phyloP scores from a whole-genome alignment of 306 rosid species.

The apple (Malus domestica) region DNA sequence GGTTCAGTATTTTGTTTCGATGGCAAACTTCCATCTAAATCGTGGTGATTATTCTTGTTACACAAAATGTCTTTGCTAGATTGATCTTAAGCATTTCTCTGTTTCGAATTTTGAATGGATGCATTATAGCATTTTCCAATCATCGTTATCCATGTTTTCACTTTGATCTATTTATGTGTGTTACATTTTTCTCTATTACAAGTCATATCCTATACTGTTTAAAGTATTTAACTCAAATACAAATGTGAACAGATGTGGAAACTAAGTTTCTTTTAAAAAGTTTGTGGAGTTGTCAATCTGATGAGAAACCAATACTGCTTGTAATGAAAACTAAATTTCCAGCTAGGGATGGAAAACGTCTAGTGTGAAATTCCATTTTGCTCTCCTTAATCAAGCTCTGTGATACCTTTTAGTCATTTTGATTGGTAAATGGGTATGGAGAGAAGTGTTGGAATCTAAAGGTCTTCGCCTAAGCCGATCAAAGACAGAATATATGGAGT shows the following conservation, averaged over 20 bases:
- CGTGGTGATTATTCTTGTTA: not conserved
- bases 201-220: not conserved
- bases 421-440: too few species aligned
- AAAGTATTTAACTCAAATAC: not conserved
- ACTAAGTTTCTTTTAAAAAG: not conserved
- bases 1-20: not conserved
- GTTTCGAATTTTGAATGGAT: not conserved
- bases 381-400: not conserved
- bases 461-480: too few species aligned
- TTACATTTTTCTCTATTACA: not conserved
- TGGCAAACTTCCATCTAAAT: not conserved
- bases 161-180: not conserved
- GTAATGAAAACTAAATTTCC: not conserved
- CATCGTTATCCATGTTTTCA: not conserved
- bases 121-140: not conserved
- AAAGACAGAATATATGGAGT: too few species aligned
- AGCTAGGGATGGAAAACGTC: not conserved
- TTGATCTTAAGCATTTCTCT: not conserved
- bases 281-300: not conserved
- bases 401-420: too few species aligned
- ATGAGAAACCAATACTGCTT: not conserved
- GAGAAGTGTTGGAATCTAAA: too few species aligned
- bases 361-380: not conserved
- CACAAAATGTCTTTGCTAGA: not conserved
- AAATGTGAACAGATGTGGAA: not conserved